A percentile compares a stretch with the other conserved stretches of the same genome.
These are phyloP conservation scores for Tarenaya hassleriana DNA, from an alignment of 345 rosid species.

Conservation along the genomic window DNA sequence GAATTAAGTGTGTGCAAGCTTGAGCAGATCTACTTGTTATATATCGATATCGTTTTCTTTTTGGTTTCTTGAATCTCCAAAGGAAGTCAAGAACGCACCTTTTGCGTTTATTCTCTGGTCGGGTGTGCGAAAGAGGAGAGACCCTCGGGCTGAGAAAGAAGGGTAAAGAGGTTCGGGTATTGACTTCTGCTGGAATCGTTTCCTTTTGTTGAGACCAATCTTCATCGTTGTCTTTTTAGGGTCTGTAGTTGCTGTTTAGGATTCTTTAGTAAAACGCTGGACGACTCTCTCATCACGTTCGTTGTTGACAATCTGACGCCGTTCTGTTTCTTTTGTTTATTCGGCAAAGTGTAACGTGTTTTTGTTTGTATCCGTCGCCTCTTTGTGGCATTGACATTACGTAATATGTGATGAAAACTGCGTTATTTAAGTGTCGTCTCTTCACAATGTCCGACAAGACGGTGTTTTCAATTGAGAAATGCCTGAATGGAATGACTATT, in stretches of 20 bases:
- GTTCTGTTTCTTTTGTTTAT: neutral
- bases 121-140: neutral
- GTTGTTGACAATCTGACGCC: slow-evolving; percentile 11
- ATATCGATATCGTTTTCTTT: slow-evolving; percentile 16
- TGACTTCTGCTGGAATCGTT: slow-evolving; percentile 47
- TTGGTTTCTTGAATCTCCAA: slow-evolving; percentile 26
- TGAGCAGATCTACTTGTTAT: no score
- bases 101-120: slow-evolving; percentile 33
- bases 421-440: no score
- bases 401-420: slow-evolving; percentile 7
- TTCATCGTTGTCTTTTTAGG: neutral
- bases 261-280: no score
- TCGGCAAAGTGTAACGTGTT: slow-evolving; percentile 15
- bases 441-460: no score
- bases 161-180: slow-evolving; percentile 68
- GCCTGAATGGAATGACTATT: no score
- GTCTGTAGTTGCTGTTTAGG: no score
- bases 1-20: no score
- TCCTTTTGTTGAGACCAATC: neutral
- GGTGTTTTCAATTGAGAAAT: no score
- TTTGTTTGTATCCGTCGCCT: slow-evolving; percentile 11
- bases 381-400: slow-evolving; percentile 12
- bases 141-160: slow-evolving; percentile 13
- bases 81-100: slow-evolving; percentile 96
- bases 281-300: no score